Evolutionary conservation across 352 stramenopile species (phyloP).

Genomic region (Phytophthora boehmeriae): DNA sequence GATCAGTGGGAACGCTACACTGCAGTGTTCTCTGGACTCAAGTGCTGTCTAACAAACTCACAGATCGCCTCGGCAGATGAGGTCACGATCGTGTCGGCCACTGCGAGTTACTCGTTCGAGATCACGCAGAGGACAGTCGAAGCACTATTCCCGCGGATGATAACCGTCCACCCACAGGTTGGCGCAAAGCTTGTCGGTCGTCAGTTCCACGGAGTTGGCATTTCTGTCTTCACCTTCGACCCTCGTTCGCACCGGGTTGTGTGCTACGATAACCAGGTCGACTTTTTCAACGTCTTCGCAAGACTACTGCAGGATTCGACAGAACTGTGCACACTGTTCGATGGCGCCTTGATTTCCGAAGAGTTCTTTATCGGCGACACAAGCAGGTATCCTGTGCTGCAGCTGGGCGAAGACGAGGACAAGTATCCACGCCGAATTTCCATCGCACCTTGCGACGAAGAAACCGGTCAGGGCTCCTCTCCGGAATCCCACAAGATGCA

Average conservation of each 20-base stretch:
- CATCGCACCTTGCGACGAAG: slow-evolving; percentile 8
- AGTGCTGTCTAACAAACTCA: slow-evolving; percentile 33
- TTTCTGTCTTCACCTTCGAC: slow-evolving; percentile 57
- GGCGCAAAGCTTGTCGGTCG: slow-evolving; percentile 36
- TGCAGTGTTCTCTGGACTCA: slow-evolving; percentile 33
- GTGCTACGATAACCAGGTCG: slow-evolving; percentile 50
- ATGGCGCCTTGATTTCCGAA: slow-evolving; percentile 45
- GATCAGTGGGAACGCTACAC: slow-evolving; percentile 62
- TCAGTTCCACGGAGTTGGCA: slow-evolving; percentile 34
- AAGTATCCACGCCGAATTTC: slow-evolving; percentile 7
- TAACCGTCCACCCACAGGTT: slow-evolving; percentile 28
- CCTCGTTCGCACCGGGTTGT: slow-evolving; percentile 42
- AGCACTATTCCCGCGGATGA: slow-evolving; percentile 53
- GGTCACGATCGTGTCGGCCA: slow-evolving; percentile 41
- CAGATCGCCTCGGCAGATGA: slow-evolving; percentile 26
- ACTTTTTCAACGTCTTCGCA: slow-evolving; percentile 52
- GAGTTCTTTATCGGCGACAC: slow-evolving; percentile 58
- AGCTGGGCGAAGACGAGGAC: slow-evolving; percentile 13
- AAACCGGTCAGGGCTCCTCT: slow-evolving; percentile 4
- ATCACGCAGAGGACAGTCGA: slow-evolving; percentile 52
- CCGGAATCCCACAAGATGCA: slow-evolving; percentile 21
- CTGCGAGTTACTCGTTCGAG: slow-evolving; percentile 40
- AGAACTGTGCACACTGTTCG: slow-evolving; percentile 48
- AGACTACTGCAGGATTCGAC: slow-evolving; percentile 43
- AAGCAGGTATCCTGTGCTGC: slow-evolving; percentile 14